Evolutionary conservation across 2,329 filamentous ascomycete species (phyloP), one percentile per base, ranked within the genome.

Genomic region (Phyllosticta citriasiana): DNA sequence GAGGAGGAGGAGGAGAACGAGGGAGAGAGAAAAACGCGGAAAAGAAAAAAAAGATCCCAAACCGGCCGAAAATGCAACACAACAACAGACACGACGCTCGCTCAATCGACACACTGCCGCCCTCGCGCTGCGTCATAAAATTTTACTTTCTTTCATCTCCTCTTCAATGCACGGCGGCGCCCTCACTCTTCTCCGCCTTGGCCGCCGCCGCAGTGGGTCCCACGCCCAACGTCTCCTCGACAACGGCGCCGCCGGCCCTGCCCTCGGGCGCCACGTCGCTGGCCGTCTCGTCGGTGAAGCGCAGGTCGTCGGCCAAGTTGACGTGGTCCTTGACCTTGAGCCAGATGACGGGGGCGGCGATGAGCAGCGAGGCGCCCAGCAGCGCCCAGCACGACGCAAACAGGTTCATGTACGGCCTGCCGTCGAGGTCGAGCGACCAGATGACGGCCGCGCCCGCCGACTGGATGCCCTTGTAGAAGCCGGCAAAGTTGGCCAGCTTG

Each of bases 391-490:
- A 85, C 52, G 80, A 80, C 5, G 80, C 88, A 67, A 95, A 93
- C 67, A 91, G 83, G 66, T 80, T 82, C 78, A 88, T 85, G 76
- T 83, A 95, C 0, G 86, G 77, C 33, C 82, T 80, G 51, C 68
- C 67, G 27, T 66, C 65, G 40, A 82, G 76, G 69, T 94, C 89
- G 59, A 94, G 73, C 26, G 84, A 82, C 85, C 84, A 89, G 68
- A 84, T 88, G 67, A 92, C 83, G 62, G 88, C 91, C 2, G 87
- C 86, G 67, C 90, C 91, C 19, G 89, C 89, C n/a, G 89, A 93
- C 74, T 96, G 91, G 65, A 96, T 88, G 57, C 87, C 87, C 78
- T 94, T 94, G 82, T 94, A 94, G 79, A 89, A 92, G 64, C 89
- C 92, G 52, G 91, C 88, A 70, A 93, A 88, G 79, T 97, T 96